These are phyloP conservation scores for Exutisphaerella laricina DNA, from an alignment of 2,329 filamentous ascomycete genomes.

Conservation along the genomic window DNA sequence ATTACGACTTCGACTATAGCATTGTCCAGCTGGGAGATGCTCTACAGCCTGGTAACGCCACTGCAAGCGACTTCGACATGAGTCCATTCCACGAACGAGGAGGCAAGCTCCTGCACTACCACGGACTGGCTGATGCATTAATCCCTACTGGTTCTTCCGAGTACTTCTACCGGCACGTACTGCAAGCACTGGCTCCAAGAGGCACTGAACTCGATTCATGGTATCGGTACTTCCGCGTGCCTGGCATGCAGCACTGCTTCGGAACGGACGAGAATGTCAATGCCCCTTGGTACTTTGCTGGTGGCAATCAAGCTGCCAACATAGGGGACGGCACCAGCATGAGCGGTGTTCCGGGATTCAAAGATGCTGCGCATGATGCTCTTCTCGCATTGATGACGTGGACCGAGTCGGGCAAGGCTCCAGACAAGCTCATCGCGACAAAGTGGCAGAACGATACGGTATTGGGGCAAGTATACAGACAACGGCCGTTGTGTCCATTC, in stretches of 20 bases:
- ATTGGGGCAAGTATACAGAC: slow-evolving; percentile 30
- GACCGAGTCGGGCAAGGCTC: slow-evolving; percentile 36
- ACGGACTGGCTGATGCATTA: slow-evolving; percentile 41
- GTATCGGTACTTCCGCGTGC: slow-evolving; percentile 42
- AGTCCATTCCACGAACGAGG: slow-evolving; percentile 40
- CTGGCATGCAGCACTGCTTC: slow-evolving; percentile 42
- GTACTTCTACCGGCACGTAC: slow-evolving; percentile 48
- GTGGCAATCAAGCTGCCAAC: slow-evolving; percentile 31
- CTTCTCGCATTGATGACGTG: slow-evolving; percentile 36
- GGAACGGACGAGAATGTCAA: slow-evolving; percentile 33
- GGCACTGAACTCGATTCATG: slow-evolving; percentile 37
- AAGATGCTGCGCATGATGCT: slow-evolving; percentile 32
- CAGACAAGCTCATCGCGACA: slow-evolving; percentile 35
- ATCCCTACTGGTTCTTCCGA: slow-evolving; percentile 49
- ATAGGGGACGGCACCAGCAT: slow-evolving; percentile 17
- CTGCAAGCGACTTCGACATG: slow-evolving; percentile 46
- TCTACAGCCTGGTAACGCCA: slow-evolving; percentile 45
- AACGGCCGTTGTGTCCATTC: slow-evolving; percentile 35
- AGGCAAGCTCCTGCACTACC: slow-evolving; percentile 40
- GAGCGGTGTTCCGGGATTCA: slow-evolving; percentile 31
- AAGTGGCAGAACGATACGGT: slow-evolving; percentile 32
- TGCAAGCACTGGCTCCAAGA: slow-evolving; percentile 31
- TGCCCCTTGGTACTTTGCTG: slow-evolving; percentile 45
- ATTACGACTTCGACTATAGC: slow-evolving; percentile 36
- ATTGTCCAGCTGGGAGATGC: slow-evolving; percentile 38